Percentiles rank a stretch among this genome's conserved stretches.
Conservation (phyloP, 345 rosid genomes). For the Eucalyptus curtisii region DNA sequence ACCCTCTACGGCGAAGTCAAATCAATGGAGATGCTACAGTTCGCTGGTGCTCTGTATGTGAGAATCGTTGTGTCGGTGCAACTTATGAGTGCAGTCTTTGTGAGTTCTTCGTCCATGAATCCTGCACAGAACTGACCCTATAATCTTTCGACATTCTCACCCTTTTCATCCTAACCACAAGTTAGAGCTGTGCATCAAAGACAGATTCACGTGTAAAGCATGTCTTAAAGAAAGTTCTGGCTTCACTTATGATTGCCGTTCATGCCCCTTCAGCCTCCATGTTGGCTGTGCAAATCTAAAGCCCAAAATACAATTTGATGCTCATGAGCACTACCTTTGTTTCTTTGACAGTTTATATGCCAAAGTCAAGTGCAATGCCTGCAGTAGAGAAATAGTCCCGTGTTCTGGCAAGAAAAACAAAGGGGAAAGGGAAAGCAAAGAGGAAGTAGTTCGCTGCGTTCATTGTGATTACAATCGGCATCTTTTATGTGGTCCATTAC, state of each 20-base stretch:
- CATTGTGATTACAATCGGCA: neutral
- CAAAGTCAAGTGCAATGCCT: neutral
- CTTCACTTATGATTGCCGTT: neutral
- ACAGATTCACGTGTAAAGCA: neutral
- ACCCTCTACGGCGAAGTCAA: neutral
- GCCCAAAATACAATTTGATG: neutral
- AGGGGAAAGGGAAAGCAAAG: neutral
- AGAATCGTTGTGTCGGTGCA: neutral
- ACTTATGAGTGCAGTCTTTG: neutral
- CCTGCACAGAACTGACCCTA: neutral
- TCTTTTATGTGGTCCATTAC: neutral
- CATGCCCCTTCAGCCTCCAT: neutral
- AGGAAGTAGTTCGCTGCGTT: neutral
- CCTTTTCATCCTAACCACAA: neutral
- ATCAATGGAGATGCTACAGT: neutral
- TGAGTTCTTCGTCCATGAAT: neutral
- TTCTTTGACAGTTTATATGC: neutral
- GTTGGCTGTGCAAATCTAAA: neutral
- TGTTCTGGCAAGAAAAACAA: neutral
- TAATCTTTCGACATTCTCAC: neutral
- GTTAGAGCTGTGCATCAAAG: neutral
- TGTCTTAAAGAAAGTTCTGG: neutral
- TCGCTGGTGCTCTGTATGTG: neutral
- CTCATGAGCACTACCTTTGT: neutral
- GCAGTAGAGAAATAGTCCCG: neutral